These are phyloP conservation scores for Fonsecaea multimorphosa DNA, from an alignment of 2,329 filamentous ascomycete species.

Conservation along the genomic window DNA sequence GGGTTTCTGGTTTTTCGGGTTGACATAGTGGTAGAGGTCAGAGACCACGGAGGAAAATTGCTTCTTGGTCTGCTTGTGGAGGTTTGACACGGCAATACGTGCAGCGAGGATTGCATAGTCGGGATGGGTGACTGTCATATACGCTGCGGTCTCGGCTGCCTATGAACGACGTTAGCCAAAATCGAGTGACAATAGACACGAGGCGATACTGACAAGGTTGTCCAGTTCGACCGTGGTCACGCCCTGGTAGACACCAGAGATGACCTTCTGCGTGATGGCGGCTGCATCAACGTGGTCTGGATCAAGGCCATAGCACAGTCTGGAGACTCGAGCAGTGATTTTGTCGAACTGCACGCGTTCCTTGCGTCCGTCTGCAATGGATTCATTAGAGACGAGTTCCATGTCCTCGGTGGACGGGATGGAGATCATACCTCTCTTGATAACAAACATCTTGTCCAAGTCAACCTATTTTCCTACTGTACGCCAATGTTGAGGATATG, in stretches of 20 bases:
- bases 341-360: conserved; percentile 99
- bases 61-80: conserved; percentile 99
- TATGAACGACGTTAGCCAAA: conserved; percentile 49
- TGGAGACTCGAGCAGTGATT: conserved; percentile 97
- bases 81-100: conserved; percentile 97
- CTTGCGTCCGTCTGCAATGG: conserved; percentile 90
- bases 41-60: conserved; percentile 95
- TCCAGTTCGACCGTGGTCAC: conserved; percentile 96
- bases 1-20: conserved; percentile 81
- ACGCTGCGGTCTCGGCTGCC: conserved; percentile 98
- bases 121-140: conserved; percentile 99
- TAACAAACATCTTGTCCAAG: conserved; percentile 61
- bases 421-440: conserved; percentile 63
- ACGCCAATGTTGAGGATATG: conserved; percentile 7
- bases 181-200: conserved; percentile 32
- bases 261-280: conserved; percentile 98
- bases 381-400: conserved; percentile 18
- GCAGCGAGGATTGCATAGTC: conserved; percentile 98
- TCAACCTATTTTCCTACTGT: conserved; percentile 5
- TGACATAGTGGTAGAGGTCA: conserved; percentile 94
- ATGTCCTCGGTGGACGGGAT: conserved; percentile 28
- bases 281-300: conserved; percentile 95
- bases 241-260: conserved; percentile 97
- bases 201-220: conserved; percentile 74
- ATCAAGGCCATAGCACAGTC: conserved; percentile 96